phyloP scores from a whole-genome alignment of 345 rosid species.

The Hibiscus tridactylites region DNA sequence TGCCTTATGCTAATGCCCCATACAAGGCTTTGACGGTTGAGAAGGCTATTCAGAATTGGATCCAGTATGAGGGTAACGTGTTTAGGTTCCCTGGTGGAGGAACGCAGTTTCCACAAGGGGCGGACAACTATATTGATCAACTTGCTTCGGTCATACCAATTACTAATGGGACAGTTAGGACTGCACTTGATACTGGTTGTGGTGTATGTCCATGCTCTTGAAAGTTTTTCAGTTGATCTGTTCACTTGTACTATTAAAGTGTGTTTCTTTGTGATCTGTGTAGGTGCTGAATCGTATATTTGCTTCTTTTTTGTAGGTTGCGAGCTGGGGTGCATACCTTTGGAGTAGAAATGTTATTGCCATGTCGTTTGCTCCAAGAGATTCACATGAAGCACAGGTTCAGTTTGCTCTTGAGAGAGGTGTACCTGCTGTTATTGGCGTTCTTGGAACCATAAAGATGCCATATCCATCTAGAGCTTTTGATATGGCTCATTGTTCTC shows the following conservation, averaged over 20 bases:
- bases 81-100: slow-evolving; percentile 99
- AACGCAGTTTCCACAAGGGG: slow-evolving; percentile 99
- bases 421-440: slow-evolving; percentile 97
- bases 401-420: slow-evolving; percentile 99
- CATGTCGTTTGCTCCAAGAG: slow-evolving; percentile 99
- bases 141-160: slow-evolving; percentile 89
- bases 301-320: slow-evolving; percentile 45
- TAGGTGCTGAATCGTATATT: not conserved
- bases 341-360: slow-evolving; percentile 94
- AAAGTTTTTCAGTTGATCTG: not conserved
- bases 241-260: not conserved
- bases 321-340: slow-evolving; percentile 96
- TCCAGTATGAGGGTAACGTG: slow-evolving; percentile 90
- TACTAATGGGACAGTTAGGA: slow-evolving; percentile 83
- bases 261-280: slow-evolving; percentile 3
- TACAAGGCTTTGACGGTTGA: slow-evolving; percentile 96
- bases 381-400: slow-evolving; percentile 97
- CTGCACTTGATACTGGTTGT: slow-evolving; percentile 97
- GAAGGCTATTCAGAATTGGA: slow-evolving; percentile 99
- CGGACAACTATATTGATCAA: slow-evolving; percentile 89
- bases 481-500: slow-evolving; percentile 98
- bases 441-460: slow-evolving; percentile 82
- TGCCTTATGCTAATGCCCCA: slow-evolving; percentile 96
- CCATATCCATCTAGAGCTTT: slow-evolving; percentile 91
- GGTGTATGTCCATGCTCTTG: slow-evolving; percentile 53